Conservation (phyloP, 352 stramenopile species). For the Pythium dissotocum region DNA sequence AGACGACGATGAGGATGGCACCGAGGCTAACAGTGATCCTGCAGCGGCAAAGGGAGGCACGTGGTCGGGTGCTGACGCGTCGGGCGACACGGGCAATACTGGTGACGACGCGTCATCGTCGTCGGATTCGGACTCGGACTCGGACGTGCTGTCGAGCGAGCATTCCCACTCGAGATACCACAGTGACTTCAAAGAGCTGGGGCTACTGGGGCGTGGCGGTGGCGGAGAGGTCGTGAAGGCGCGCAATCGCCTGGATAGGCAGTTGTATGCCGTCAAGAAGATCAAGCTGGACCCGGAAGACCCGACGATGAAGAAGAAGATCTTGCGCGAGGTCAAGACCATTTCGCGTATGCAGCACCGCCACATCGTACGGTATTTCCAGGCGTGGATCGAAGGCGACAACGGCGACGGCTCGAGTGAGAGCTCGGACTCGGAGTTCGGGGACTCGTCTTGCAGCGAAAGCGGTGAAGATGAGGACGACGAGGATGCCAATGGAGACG, state of each 20-base stretch:
- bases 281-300: constrained; percentile 84
- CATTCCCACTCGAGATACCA: constrained; percentile 78
- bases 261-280: constrained; percentile 88
- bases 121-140: constrained; percentile 41
- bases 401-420: constrained; percentile 37
- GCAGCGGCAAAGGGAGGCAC: constrained; percentile 2
- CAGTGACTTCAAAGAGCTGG: constrained; percentile 85
- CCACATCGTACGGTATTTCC: constrained; percentile 95
- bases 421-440: constrained; percentile 30
- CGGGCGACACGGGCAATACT: constrained; percentile 14
- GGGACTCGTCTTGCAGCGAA: constrained; percentile 29
- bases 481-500: constrained; percentile 38
- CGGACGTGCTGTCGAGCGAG: constrained; percentile 38
- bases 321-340: constrained; percentile 94
- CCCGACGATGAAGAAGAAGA: constrained; percentile 94
- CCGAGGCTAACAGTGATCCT: constrained; percentile 3
- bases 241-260: constrained; percentile 77
- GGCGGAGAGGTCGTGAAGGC: constrained; percentile 86
- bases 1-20: constrained; percentile 10
- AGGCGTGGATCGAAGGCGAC: constrained; percentile 87
- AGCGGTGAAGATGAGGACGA: constrained; percentile 32
- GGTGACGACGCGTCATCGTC: constrained; percentile 31
- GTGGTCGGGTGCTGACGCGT: constrained; percentile 9
- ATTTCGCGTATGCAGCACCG: constrained; percentile 96
- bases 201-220: constrained; percentile 76